Base-by-base conservation (phyloP, 495 filamentous ascomycete genomes). In the Amphirosellinia nigrospora region DNA sequence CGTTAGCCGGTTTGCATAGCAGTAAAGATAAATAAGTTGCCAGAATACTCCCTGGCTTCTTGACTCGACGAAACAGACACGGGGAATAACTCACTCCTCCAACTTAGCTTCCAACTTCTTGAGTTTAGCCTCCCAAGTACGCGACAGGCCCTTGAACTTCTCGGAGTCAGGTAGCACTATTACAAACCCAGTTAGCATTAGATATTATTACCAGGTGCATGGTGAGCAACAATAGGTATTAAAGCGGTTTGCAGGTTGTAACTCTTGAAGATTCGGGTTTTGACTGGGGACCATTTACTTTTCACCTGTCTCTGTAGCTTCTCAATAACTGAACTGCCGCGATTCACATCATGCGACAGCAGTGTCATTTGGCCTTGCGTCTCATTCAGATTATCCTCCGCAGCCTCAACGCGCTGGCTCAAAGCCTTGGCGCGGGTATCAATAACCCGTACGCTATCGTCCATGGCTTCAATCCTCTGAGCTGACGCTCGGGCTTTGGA, bases 231-330 rank as follows among this genome's bases (percentile, higher is more conserved):
- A 16, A 23, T 26, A 30, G 21, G 9, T 36, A 38, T 41, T 39
- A 19, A 32, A 39, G 46, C 13, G 0, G 10, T 23, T 2, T 65
- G 28, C 43, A 11, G 1, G 1, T 41, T 36, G 38, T 13, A 11
- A 56, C 11, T 21, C 23, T 16, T 4, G 38, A 16, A 50, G n/a
- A 52, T 11, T 16, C 3, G 10, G 1, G 21, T 21, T 15, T 38
- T 5, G 7, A 43, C 8, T 13, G 3, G 36, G 26, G 15, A 45
- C 8, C 30, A 45, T 62, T 71, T 52, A 71, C 69, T 65, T 34
- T 71, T 71, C 62, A 71, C 69, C 32, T 65, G 61, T 71, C 53
- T 66, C 34, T 66, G 69, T n/a, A 71, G 52, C 53, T 71, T 71
- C 39, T 71, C 69, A 21, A 71, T 61, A 28, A 71, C 53, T 6